These are phyloP conservation scores for Kwoniella shandongensis DNA, from an alignment of 768 basidiomycete species.

Conservation along the genomic window DNA sequence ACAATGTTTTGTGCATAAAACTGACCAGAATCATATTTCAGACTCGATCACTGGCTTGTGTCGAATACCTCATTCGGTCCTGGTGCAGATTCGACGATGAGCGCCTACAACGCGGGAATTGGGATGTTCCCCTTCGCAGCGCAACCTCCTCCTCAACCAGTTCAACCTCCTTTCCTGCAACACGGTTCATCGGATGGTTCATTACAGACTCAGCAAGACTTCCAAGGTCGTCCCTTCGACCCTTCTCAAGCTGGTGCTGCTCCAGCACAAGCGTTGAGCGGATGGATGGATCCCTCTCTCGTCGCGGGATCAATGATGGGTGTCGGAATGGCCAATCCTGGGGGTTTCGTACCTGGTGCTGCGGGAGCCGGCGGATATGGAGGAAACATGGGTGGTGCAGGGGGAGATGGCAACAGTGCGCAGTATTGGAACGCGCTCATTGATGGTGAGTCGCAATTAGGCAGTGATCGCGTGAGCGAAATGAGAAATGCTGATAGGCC, in stretches of 20 bases:
- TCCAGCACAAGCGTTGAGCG: background rate
- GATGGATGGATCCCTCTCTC: conserved; percentile 23
- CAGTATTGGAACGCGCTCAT: conserved; percentile 30
- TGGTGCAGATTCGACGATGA: conserved; percentile 25
- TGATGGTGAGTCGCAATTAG: conserved; percentile 14
- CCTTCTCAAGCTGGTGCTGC: background rate
- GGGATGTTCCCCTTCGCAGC: conserved; percentile 2
- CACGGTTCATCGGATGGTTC: background rate
- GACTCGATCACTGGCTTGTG: conserved; percentile 49
- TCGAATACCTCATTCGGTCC: conserved; percentile 31
- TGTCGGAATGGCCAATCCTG: background rate
- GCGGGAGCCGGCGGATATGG: background rate
- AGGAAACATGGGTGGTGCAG: background rate
- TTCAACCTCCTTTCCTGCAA: conserved; percentile 1
- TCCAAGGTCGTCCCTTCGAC: background rate
- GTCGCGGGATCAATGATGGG: conserved; percentile 7
- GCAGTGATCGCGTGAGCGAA: too few species aligned
- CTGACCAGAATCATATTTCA: background rate
- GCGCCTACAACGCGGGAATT: conserved; percentile 12
- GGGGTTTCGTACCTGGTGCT: background rate
- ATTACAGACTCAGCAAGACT: background rate
- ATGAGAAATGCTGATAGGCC: too few species aligned
- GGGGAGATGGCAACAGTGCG: conserved; percentile 23
- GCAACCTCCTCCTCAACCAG: conserved; percentile 1
- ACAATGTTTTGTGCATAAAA: background rate